These are phyloP conservation scores for Chaetothyriales sp. DNA, from an alignment of 2,329 filamentous ascomycete species.

Conservation along the genomic window DNA sequence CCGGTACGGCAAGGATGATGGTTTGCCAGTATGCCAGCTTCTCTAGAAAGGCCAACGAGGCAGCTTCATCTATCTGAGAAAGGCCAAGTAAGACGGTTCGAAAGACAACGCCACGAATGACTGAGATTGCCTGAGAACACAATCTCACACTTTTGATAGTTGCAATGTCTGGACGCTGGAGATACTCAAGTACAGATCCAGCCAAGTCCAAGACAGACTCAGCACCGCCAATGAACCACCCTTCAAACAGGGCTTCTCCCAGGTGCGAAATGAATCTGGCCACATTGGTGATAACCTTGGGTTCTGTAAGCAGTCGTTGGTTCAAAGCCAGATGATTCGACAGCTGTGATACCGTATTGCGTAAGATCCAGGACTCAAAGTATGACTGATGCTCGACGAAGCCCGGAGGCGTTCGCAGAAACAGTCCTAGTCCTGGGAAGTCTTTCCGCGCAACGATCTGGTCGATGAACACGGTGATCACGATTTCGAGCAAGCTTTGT, in stretches of 20 bases:
- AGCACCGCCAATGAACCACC: constrained; percentile 86
- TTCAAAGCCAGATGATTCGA: constrained; percentile 55
- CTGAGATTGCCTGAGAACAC: constrained; percentile 66
- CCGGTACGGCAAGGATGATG: constrained; percentile 64
- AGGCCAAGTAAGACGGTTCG: constrained; percentile 65
- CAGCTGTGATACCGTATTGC: constrained; percentile 57
- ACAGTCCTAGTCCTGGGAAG: constrained; percentile 74
- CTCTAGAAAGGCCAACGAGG: constrained; percentile 58
- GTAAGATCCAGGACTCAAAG: constrained; percentile 80
- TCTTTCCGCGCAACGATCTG: constrained; percentile 78
- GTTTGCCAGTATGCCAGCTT: constrained; percentile 94
- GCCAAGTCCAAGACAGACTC: constrained; percentile 72
- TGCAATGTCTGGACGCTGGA: constrained; percentile 71
- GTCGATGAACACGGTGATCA: constrained; percentile 68
- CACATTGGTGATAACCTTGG: constrained; percentile 73
- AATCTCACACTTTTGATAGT: constrained; percentile 76
- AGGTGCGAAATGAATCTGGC: constrained; percentile 67
- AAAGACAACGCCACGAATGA: constrained; percentile 62
- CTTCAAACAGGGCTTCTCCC: constrained; percentile 82
- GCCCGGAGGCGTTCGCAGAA: constrained; percentile 74
- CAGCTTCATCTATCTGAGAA: constrained; percentile 62
- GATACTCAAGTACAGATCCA: constrained; percentile 70
- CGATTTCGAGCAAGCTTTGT: constrained; percentile 61
- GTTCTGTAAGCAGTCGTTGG: constrained; percentile 59
- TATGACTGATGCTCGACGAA: constrained; percentile 91